These are phyloP conservation scores for Lactarius trivialis DNA, from an alignment of 768 basidiomycete genomes.

Conservation along the genomic window DNA sequence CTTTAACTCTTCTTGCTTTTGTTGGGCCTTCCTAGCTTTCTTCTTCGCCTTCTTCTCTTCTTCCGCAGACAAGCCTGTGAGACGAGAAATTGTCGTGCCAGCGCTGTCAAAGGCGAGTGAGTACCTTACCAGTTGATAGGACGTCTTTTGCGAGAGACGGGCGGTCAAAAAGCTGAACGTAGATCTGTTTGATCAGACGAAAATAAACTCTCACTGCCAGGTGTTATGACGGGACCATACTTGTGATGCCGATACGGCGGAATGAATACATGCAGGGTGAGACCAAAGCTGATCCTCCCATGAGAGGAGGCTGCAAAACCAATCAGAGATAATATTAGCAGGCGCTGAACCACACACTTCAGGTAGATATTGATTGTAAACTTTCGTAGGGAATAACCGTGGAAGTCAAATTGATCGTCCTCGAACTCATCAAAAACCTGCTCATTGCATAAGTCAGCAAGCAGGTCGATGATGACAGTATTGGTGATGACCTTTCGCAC, in stretches of 20 bases:
- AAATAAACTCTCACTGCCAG: not conserved
- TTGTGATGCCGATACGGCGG: constrained; percentile 63
- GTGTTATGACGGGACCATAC: constrained; percentile 33
- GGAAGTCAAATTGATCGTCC: constrained; percentile 98
- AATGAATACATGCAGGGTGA: constrained; percentile 67
- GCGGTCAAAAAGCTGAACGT: constrained; percentile 62
- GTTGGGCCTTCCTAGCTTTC: constrained; percentile 77
- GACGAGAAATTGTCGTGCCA: constrained; percentile 15
- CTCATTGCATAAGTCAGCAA: not conserved
- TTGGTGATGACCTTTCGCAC: constrained; percentile 56
- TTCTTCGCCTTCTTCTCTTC: constrained; percentile 79
- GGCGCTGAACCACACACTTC: constrained; percentile 47
- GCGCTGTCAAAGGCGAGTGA: constrained; percentile 5
- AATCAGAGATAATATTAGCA: not conserved
- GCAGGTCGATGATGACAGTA: not conserved
- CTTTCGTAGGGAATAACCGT: constrained; percentile 87
- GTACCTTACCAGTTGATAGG: constrained; percentile 26
- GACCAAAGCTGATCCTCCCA: constrained; percentile 80
- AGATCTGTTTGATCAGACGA: constrained; percentile 49
- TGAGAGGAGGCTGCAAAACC: constrained; percentile 52
- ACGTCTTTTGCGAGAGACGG: constrained; percentile 47
- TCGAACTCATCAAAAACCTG: constrained; percentile 82
- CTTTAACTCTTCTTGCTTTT: constrained; percentile 63
- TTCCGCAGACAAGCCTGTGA: constrained; percentile 42
- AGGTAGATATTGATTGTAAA: constrained; percentile 82